Conservation (phyloP, 2,329 filamentous ascomycete species). For the Ophiostoma himal-ulmi region DNA sequence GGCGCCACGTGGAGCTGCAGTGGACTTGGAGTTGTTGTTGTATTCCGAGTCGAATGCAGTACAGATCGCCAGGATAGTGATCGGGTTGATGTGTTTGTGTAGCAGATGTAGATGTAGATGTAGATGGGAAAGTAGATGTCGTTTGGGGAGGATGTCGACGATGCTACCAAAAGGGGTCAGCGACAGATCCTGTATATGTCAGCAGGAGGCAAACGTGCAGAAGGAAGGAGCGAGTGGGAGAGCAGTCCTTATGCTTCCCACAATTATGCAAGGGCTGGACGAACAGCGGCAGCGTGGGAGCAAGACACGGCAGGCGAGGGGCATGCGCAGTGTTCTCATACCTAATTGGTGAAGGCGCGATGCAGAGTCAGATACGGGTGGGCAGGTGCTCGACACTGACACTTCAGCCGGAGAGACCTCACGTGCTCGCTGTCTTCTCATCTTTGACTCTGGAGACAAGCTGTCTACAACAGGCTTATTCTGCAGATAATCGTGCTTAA, state of each 20-base stretch:
- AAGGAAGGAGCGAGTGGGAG: neutral
- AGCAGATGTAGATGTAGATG: neutral
- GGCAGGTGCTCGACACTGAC: neutral
- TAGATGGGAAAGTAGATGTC: neutral
- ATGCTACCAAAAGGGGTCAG: neutral
- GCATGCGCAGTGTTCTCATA: neutral
- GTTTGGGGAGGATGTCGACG: neutral
- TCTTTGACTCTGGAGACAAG: neutral
- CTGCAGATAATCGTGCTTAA: slow-evolving; percentile 5
- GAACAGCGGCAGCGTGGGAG: neutral
- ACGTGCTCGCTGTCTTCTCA: neutral
- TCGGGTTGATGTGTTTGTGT: neutral
- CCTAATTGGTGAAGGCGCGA: neutral
- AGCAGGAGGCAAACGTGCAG: neutral
- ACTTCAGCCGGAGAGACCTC: neutral
- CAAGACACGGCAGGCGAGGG: neutral
- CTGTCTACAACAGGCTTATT: neutral
- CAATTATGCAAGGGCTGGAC: neutral
- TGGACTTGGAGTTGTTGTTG: neutral
- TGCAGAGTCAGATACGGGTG: neutral
- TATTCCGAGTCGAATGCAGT: neutral
- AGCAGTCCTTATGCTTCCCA: neutral
- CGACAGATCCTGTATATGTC: neutral
- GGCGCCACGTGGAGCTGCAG: neutral
- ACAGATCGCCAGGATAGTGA: neutral